Evolutionary conservation across 228 moss, liverwort and hornwort genomes (phyloP), one percentile per base, ranked within the genome.

Genomic region (Sphagnum magellanicum): DNA sequence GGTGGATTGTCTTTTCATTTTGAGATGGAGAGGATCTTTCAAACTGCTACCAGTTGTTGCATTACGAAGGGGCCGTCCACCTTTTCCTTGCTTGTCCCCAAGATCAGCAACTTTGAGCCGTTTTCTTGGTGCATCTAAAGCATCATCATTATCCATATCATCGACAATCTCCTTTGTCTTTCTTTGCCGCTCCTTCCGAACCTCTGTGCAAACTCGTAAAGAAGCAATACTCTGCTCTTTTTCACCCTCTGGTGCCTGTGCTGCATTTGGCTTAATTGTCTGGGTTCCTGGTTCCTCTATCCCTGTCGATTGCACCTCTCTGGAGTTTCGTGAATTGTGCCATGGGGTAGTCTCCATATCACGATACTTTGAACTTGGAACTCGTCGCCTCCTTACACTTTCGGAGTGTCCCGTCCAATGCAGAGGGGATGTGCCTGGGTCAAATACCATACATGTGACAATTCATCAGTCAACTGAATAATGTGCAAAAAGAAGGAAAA

Each of bases 331-430:
- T 7, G 52, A 60, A 50, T 74, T 73, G 47, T 79, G 72, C 83
- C 83, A 81, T 10, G 71, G 51, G 65, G 75, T 84, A 15, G 72
- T 79, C 50, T 87, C 87, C 84, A 87, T 84, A 60, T 87, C 87
- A 50, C 84, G 84, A 70, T 76, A 84, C 73, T 81, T 87, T 49
- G 87, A 87, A 70, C 81, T 87, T 65, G 87, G 87, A 57, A 87
- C 70, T 70, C 87, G 81, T 14, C 87, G 84, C 65, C 87, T 74
- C 65, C 87, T 70, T 61, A 73, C 73, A 77, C 81, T 87, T 66
- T 87, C 87, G 60, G 87, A 87, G 70, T 83, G 83, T 60, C 83
- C 75, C 61, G 70, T 81, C 87, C 87, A 87, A 51, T 87, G 87
- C 8, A 83, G 72, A 67, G 87, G 87, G 65, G 81, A 79, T 59